Conservation (phyloP, 106 monocot species). For the Acorus gramineus region DNA sequence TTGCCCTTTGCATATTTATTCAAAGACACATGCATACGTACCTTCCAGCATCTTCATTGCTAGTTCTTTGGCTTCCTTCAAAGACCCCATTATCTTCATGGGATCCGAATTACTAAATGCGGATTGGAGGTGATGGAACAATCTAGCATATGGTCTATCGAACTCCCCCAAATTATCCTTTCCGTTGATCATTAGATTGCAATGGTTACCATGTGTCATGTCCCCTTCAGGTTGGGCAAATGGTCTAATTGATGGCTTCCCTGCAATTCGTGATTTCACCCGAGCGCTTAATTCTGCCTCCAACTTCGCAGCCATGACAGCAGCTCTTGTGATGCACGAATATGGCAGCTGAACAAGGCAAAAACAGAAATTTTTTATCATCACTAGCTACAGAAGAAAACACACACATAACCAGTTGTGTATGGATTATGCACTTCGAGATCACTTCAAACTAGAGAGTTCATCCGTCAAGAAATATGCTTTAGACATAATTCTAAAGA, state of each 20-base stretch:
- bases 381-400: too few relatives aligned
- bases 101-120: constrained; percentile 16
- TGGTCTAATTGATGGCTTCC: background rate
- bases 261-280: background rate
- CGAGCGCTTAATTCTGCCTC: constrained; percentile 30
- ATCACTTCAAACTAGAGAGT: too few relatives aligned
- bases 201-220: too few relatives aligned
- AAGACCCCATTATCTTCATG: constrained; percentile 9
- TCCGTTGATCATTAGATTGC: background rate
- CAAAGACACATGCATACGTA: too few relatives aligned
- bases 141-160: constrained; percentile 14
- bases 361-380: background rate
- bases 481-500: too few relatives aligned
- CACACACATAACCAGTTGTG: background rate
- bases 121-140: constrained; percentile 21
- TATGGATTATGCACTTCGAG: too few relatives aligned
- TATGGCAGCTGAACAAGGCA: constrained; percentile 53
- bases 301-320: constrained; percentile 53
- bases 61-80: constrained; percentile 38
- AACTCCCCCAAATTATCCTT: constrained; percentile 16
- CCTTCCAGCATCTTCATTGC: constrained; percentile 20
- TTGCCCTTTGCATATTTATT: too few relatives aligned
- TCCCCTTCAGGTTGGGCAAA: background rate
- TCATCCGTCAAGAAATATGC: too few relatives aligned
- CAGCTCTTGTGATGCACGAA: constrained; percentile 52